Evolutionary conservation across 176 grass and related monocot species (phyloP).

Genomic region (Tuctoria greenei): DNA sequence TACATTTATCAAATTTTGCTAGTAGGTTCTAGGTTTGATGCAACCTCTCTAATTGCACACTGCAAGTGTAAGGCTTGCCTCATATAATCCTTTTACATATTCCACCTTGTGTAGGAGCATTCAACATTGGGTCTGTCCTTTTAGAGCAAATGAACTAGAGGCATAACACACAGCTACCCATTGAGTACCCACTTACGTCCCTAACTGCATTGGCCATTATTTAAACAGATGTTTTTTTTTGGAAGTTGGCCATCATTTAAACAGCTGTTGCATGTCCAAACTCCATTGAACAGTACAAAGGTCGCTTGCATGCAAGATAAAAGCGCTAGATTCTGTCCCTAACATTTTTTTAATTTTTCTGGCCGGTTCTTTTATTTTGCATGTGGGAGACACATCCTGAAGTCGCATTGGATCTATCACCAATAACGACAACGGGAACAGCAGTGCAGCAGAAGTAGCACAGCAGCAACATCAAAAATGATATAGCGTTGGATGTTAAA

Average conservation of each 20-base stretch:
- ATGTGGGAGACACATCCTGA: constrained; percentile 45
- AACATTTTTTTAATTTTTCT: constrained; percentile 43
- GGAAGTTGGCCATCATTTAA: background rate
- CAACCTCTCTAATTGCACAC: no score
- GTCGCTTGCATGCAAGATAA: constrained; percentile 24
- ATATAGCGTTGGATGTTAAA: constrained; percentile 39
- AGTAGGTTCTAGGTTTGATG: no score
- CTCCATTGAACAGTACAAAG: constrained; percentile 16
- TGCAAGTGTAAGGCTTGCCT: no score
- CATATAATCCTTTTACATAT: no score
- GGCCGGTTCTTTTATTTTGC: constrained; percentile 42
- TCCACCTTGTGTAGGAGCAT: no score
- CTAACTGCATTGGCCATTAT: no score
- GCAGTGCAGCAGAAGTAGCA: constrained; percentile 27
- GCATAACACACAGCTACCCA: no score
- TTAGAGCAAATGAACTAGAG: no score
- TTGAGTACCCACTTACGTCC: no score
- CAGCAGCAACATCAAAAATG: constrained; percentile 48
- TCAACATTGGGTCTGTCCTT: no score
- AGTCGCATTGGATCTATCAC: constrained; percentile 61
- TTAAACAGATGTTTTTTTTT: no score
- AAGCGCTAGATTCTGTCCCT: constrained; percentile 38
- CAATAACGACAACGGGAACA: constrained; percentile 48
- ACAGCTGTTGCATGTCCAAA: background rate
- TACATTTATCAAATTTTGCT: no score